phyloP scores from a whole-genome alignment of 2,329 filamentous ascomycete species.

The Pleoardoris graminearum region DNA sequence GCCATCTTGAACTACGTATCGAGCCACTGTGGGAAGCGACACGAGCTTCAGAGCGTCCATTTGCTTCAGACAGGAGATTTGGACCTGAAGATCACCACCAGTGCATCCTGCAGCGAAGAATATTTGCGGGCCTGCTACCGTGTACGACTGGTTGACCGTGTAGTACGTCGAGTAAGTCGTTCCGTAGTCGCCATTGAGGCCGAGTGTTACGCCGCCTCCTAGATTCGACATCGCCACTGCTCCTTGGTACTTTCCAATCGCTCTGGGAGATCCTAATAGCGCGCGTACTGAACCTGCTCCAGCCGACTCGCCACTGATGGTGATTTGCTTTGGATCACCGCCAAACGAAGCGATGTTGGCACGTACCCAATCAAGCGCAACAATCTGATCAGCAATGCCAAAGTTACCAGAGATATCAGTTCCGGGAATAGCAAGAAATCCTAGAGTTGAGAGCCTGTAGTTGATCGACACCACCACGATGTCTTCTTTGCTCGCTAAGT shows the following conservation, averaged over 20 bases:
- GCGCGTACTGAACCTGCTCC: conserved; percentile 61
- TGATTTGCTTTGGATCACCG: conserved; percentile 52
- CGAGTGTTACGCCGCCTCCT: conserved; percentile 60
- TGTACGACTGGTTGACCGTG: conserved; percentile 58
- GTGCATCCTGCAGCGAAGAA: conserved; percentile 59
- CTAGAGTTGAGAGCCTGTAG: conserved; percentile 62
- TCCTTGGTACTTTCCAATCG: conserved; percentile 53
- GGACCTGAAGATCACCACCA: conserved; percentile 48
- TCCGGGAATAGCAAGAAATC: conserved; percentile 61
- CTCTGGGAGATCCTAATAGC: conserved; percentile 56
- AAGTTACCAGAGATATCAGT: conserved; percentile 60
- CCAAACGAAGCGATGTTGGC: conserved; percentile 53
- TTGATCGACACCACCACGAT: conserved; percentile 63
- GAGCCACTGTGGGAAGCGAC: conserved; percentile 48
- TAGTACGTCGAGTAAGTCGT: conserved; percentile 63
- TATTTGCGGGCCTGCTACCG: conserved; percentile 55
- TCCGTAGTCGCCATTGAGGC: conserved; percentile 60
- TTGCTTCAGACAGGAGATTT: conserved; percentile 58
- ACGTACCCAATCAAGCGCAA: conserved; percentile 54
- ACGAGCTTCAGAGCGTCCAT: conserved; percentile 51
- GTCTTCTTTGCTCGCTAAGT: conserved; percentile 62
- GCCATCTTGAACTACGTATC: conserved; percentile 63
- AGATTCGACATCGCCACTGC: conserved; percentile 57
- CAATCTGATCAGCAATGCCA: conserved; percentile 57
- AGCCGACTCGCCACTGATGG: conserved; percentile 54